Evolutionary conservation across 495 filamentous ascomycete species (phyloP).

Genomic region (Tuber calosporum): DNA sequence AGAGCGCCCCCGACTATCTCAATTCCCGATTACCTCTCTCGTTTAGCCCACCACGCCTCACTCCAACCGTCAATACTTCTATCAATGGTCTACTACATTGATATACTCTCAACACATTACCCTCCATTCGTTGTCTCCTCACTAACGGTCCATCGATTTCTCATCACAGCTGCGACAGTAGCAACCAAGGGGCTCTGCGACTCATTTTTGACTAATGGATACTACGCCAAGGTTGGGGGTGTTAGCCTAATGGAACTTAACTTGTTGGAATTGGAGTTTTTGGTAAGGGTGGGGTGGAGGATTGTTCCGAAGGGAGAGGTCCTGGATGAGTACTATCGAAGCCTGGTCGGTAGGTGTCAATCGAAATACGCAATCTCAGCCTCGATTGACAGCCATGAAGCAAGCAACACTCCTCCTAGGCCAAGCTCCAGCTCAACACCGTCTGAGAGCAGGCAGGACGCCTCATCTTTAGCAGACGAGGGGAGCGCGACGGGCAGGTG

Average conservation of each 20-base stretch:
- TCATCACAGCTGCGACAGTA: slow-evolving; percentile 91
- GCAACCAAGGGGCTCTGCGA: slow-evolving; percentile 93
- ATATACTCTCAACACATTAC: slow-evolving; percentile 85
- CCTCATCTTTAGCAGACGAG: not conserved
- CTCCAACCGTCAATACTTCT: slow-evolving; percentile 89
- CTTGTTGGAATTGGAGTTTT: slow-evolving; percentile 86
- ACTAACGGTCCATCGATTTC: slow-evolving; percentile 90
- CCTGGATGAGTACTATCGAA: slow-evolving; percentile 83
- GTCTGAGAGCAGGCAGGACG: not conserved
- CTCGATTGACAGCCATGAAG: not conserved
- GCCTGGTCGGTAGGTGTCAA: slow-evolving; percentile 59
- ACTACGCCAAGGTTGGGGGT: slow-evolving; percentile 87
- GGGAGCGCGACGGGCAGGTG: not conserved
- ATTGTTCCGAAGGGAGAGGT: slow-evolving; percentile 94
- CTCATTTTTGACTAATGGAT: slow-evolving; percentile 94
- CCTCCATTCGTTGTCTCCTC: slow-evolving; percentile 90
- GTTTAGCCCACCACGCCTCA: slow-evolving; percentile 87
- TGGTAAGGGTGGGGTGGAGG: slow-evolving; percentile 85
- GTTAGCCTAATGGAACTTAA: slow-evolving; percentile 82
- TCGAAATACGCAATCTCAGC: slow-evolving; percentile 28
- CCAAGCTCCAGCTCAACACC: not conserved
- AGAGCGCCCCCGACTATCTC: slow-evolving; percentile 90
- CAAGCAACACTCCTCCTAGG: not conserved
- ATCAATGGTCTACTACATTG: slow-evolving; percentile 99
- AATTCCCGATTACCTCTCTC: slow-evolving; percentile 82